These are phyloP conservation scores for Phytophthora meadii DNA, from an alignment of 352 stramenopile species.

Conservation along the genomic window DNA sequence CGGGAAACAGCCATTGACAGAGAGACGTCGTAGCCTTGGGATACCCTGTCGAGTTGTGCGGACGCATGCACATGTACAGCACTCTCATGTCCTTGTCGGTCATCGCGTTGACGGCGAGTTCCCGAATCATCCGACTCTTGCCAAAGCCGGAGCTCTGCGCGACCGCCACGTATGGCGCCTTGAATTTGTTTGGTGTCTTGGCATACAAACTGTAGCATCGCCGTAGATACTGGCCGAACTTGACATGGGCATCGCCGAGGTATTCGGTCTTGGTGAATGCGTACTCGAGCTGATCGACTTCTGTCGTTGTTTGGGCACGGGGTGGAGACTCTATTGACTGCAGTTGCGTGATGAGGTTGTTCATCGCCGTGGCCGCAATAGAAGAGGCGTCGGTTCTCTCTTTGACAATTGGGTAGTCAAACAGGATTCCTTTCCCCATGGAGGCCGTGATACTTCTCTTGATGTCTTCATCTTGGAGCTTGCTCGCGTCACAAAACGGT, in stretches of 20 bases:
- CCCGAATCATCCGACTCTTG: conserved; percentile 16
- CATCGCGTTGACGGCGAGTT: conserved; percentile 15
- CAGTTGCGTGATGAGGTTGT: neutral
- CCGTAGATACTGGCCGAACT: conserved; percentile 15
- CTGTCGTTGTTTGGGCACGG: neutral
- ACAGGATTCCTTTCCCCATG: neutral
- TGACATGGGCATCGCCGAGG: conserved; percentile 2
- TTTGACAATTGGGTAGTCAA: neutral
- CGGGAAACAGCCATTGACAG: conserved; percentile 17
- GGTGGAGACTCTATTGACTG: neutral
- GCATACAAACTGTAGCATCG: conserved; percentile 12
- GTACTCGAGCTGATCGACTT: neutral
- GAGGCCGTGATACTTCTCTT: neutral
- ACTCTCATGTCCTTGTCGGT: conserved; percentile 8
- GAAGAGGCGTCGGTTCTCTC: neutral
- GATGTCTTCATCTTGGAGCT: neutral
- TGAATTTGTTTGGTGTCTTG: neutral
- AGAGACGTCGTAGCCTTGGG: neutral
- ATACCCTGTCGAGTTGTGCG: conserved; percentile 14
- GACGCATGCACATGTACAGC: conserved; percentile 17
- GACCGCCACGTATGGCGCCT: conserved; percentile 13
- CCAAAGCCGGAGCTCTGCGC: conserved; percentile 21
- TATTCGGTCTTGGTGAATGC: conserved; percentile 16
- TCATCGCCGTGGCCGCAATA: neutral
- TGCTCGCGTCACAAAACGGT: neutral